Evolutionary conservation across 306 rosid genomes (phyloP), one percentile per base, ranked within the genome.

Genomic region (Vicia villosa): DNA sequence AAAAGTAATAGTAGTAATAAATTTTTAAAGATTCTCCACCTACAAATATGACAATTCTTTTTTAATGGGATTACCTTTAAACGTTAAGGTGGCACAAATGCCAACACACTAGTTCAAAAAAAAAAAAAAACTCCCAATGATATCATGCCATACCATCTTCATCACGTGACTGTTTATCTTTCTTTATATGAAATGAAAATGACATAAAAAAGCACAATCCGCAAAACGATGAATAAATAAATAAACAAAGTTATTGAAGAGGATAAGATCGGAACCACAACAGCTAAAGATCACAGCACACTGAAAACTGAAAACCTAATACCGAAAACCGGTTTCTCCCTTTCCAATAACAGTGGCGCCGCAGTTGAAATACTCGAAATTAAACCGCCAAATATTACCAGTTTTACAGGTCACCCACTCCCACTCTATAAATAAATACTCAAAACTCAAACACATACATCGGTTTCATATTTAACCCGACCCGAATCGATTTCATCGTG

Each of bases 181-280:
- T 9, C 2, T 16, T 50, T 20, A 12, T 4, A 50, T 9, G 6
- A 19, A 19, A 3, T 20, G 32, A 52, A 52, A 52, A 10, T 21
- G 32, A 21, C 32, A 10, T 46, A 11, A 17, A 17, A 50, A 19
- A 7, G 3, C 26, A 24, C 1, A 19, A 19, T 1, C 12, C 21
- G 26, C 28, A 46, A 5, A 43, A 43, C 16, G n/a, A 43, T 43
- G 52, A 51, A 51, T 20, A 1, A 51, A 68, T 50, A 12, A 11
- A 45, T 5, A 41, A 63, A 43, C 0, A 64, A 9, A 20, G 36
- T 28, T 49, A 12, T 8, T 14, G 28, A 46, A 69, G 36, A 34
- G 56, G 78, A 74, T 74, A 74, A 74, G 72, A 52, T 63, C 55
- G 55, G n/a, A 71, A 43, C 10, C 63, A 15, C 47, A 58, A 30